Evolutionary conservation across 2,329 filamentous ascomycete species (phyloP).

Genomic region (Apiospora saccharicola): DNA sequence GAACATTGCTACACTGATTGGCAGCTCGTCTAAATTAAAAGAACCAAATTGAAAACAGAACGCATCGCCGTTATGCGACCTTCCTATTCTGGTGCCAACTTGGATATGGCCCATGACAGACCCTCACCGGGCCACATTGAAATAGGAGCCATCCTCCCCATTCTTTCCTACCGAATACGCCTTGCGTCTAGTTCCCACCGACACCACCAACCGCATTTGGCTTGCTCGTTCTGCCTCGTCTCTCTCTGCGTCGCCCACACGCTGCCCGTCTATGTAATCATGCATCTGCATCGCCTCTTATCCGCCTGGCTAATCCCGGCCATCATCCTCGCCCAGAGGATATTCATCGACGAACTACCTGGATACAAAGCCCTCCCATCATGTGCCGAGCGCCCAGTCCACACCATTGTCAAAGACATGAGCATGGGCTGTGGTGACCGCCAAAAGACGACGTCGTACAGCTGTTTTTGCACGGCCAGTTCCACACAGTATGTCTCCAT

Average conservation of each 20-base stretch:
- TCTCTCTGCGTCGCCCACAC: not conserved
- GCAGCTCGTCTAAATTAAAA: too few species aligned
- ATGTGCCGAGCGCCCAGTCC: constrained; percentile 14
- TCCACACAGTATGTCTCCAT: not conserved
- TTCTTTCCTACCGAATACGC: not conserved
- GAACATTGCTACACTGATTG: too few species aligned
- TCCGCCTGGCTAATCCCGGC: not conserved
- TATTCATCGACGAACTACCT: constrained; percentile 9
- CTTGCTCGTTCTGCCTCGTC: not conserved
- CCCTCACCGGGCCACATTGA: not conserved
- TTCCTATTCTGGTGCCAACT: not conserved
- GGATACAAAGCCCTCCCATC: constrained; percentile 16
- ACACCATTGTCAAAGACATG: constrained; percentile 22
- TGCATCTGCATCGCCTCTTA: not conserved
- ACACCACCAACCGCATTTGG: not conserved
- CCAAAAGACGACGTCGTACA: constrained; percentile 14
- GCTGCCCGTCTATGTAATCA: not conserved
- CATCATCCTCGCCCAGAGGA: not conserved
- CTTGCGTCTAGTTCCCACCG: not conserved
- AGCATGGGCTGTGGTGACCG: not conserved
- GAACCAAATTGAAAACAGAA: too few species aligned
- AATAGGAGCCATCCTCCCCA: not conserved
- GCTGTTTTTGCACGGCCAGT: constrained; percentile 23
- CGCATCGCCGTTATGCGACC: not conserved
- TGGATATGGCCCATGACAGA: not conserved